phyloP scores from a whole-genome alignment of 2,329 filamentous ascomycete species.

The Diplodia mutila region DNA sequence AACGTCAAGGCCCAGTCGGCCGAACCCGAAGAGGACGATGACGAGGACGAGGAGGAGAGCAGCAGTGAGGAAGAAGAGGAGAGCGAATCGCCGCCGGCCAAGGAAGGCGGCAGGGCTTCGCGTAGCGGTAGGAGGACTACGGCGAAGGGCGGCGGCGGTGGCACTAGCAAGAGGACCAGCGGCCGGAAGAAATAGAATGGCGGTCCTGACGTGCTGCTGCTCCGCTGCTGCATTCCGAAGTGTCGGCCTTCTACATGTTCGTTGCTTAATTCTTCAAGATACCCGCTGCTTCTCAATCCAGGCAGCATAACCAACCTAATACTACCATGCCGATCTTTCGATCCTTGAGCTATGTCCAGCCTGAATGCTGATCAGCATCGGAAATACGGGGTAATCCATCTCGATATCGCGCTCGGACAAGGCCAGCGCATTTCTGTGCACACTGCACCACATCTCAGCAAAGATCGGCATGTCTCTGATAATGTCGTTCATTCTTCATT shows the following conservation, averaged over 20 bases:
- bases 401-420: background rate
- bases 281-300: background rate
- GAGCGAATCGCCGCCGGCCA: constrained; percentile 26
- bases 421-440: background rate
- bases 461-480: background rate
- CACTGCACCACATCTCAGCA: background rate
- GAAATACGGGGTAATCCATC: background rate
- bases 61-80: constrained; percentile 33
- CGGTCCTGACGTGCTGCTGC: background rate
- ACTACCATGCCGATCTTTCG: background rate
- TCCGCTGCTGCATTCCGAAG: background rate
- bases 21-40: constrained; percentile 30
- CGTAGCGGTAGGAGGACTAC: background rate
- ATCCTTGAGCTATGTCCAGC: background rate
- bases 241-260: background rate
- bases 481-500: background rate
- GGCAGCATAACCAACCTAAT: background rate
- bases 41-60: constrained; percentile 31
- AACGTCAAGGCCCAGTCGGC: constrained; percentile 5
- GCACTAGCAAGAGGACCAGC: constrained; percentile 5
- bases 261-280: background rate
- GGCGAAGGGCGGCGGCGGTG: background rate
- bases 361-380: background rate
- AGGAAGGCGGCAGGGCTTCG: constrained; percentile 3
- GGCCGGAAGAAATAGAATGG: constrained; percentile 8